phyloP scores from a whole-genome alignment of 2,329 filamentous ascomycete genomes.

The Metarhizium sp. region DNA sequence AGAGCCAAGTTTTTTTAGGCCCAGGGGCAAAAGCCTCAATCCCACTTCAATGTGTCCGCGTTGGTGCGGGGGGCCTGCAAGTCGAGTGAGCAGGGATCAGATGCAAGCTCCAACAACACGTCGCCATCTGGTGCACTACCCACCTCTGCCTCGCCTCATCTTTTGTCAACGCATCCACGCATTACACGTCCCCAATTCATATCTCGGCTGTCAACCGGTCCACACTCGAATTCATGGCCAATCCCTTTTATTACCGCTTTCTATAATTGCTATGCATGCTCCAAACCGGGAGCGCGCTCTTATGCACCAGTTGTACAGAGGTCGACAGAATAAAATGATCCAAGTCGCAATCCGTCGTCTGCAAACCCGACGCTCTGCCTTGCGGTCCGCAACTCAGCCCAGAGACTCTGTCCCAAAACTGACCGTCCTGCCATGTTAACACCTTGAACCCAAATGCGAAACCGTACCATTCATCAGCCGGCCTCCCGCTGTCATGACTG shows the following conservation, averaged over 20 bases:
- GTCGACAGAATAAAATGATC: slow-evolving; percentile 1
- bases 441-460: slow-evolving; percentile 7
- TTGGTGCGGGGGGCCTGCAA: no score
- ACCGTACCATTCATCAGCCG: slow-evolving; percentile 15
- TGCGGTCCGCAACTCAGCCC: slow-evolving; percentile 2
- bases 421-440: slow-evolving; percentile 7
- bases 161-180: no score
- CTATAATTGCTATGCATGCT: slow-evolving; percentile 2
- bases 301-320: slow-evolving; percentile 8
- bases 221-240: background rate
- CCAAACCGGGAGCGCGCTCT: slow-evolving; percentile 5
- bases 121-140: no score
- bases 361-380: slow-evolving; percentile 3
- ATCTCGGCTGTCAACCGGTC: background rate
- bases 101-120: no score
- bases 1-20: no score
- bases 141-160: no score
- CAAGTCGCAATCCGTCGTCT: background rate
- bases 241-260: background rate
- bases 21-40: no score
- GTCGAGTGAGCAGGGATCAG: no score
- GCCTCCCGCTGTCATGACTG: slow-evolving; percentile 20
- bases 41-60: no score
- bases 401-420: slow-evolving; percentile 3
- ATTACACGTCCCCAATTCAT: background rate